Evolutionary conservation across 306 rosid genomes (phyloP).

Genomic region (Inga laurina): DNA sequence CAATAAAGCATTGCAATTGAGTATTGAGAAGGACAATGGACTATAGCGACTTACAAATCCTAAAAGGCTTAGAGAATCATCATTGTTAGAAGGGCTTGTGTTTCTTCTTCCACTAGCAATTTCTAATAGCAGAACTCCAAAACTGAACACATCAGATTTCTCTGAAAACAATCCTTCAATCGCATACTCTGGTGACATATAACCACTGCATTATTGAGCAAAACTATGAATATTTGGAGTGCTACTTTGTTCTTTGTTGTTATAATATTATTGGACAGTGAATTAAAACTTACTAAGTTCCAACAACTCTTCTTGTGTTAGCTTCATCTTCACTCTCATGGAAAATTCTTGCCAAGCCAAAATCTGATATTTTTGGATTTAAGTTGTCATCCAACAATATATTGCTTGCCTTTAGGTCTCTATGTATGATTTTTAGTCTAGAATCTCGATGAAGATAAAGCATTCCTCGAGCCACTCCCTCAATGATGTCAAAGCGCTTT

Average conservation of each 20-base stretch:
- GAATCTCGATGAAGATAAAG: constrained; percentile 12
- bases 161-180: constrained; percentile 33
- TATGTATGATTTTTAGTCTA: not conserved
- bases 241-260: not conserved
- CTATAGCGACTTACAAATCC: constrained; percentile 28
- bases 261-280: not conserved
- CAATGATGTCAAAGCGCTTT: not conserved
- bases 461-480: not conserved
- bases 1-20: not conserved
- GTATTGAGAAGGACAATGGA: not conserved
- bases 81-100: constrained; percentile 24
- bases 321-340: not conserved
- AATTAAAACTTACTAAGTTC: constrained; percentile 26
- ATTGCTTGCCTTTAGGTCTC: not conserved
- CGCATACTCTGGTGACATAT: constrained; percentile 42
- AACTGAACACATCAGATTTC: constrained; percentile 41
- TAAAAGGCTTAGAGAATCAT: not conserved
- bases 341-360: not conserved
- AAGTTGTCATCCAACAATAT: not conserved
- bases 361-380: not conserved
- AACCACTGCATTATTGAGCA: constrained; percentile 28
- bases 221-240: not conserved
- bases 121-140: constrained; percentile 39
- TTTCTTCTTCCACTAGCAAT: constrained; percentile 33
- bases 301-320: not conserved